A percentile compares a stretch with the other conserved stretches of the same genome.
These are phyloP conservation scores for Cytospora schulzeri DNA, from an alignment of 2,329 filamentous ascomycete species.

Conservation along the genomic window DNA sequence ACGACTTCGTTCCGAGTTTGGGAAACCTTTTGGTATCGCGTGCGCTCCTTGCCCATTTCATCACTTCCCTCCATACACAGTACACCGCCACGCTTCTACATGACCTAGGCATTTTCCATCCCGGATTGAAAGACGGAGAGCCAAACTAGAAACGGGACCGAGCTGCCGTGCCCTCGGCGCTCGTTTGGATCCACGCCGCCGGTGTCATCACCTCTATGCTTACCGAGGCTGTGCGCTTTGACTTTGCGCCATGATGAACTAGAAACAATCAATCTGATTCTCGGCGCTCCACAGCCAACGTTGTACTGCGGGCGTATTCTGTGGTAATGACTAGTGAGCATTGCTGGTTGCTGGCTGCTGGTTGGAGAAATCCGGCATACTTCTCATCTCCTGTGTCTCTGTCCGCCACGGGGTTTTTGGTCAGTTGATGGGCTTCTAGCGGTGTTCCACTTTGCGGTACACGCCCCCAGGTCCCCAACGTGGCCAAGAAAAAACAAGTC, in stretches of 20 bases:
- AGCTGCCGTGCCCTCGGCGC: constrained; percentile 10
- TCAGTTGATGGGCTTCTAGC: no score
- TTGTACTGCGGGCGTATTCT: no score
- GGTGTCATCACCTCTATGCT: constrained; percentile 5
- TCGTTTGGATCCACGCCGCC: constrained; percentile 3
- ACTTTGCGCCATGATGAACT: constrained; percentile 19
- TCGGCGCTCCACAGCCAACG: background rate
- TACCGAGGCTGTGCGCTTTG: constrained; percentile 19
- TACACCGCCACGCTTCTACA: no score
- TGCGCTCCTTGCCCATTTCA: background rate
- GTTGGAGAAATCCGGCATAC: background rate
- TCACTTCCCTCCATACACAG: background rate
- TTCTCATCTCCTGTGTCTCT: background rate
- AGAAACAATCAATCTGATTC: constrained; percentile 6
- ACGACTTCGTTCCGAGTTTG: background rate
- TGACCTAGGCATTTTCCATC: no score
- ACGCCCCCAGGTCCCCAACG: background rate
- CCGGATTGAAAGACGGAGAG: background rate
- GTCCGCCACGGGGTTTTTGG: background rate
- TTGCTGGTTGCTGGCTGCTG: no score
- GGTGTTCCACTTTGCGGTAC: background rate
- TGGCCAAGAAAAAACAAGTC: background rate
- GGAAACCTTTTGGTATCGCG: background rate
- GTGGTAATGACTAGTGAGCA: no score
- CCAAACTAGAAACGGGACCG: background rate